Evolutionary conservation across 169 alveolate species (phyloP).

Genomic region (Babesia ovis): DNA sequence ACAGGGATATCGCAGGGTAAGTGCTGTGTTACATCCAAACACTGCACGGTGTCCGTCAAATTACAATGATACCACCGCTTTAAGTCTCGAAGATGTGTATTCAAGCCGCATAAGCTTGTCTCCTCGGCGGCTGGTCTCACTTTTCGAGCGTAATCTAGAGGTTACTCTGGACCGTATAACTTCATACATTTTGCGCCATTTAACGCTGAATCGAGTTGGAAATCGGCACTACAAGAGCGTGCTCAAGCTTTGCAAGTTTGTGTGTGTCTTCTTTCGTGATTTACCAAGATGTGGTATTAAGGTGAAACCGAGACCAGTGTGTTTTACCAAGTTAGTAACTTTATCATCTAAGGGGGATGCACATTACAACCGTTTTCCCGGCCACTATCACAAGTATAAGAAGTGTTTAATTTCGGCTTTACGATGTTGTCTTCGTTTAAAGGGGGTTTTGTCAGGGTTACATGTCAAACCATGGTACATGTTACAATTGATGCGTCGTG

Average conservation of each 20-base stretch:
- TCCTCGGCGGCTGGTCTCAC: background rate
- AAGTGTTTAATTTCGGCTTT: background rate
- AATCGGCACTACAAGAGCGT: background rate
- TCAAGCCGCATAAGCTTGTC: background rate
- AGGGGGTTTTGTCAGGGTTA: constrained; percentile 3
- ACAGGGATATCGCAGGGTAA: background rate
- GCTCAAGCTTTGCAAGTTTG: constrained; percentile 3
- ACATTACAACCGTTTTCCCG: background rate
- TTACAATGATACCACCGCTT: background rate
- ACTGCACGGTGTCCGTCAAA: background rate
- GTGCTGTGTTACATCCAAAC: background rate
- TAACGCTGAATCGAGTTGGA: background rate
- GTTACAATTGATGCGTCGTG: constrained; percentile 1
- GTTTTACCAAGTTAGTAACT: background rate
- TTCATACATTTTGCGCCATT: background rate
- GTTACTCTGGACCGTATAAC: constrained; percentile 2
- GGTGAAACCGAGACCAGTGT: background rate
- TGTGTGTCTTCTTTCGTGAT: background rate
- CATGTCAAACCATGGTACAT: background rate
- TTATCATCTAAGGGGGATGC: background rate
- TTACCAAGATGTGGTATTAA: background rate
- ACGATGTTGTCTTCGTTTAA: constrained; percentile 13
- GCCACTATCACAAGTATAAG: background rate
- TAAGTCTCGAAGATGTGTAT: background rate
- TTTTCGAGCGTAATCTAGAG: constrained; percentile 7